Base-by-base conservation (phyloP, 177 flowering plant genomes). In the Tripterygium wilfordii region DNA sequence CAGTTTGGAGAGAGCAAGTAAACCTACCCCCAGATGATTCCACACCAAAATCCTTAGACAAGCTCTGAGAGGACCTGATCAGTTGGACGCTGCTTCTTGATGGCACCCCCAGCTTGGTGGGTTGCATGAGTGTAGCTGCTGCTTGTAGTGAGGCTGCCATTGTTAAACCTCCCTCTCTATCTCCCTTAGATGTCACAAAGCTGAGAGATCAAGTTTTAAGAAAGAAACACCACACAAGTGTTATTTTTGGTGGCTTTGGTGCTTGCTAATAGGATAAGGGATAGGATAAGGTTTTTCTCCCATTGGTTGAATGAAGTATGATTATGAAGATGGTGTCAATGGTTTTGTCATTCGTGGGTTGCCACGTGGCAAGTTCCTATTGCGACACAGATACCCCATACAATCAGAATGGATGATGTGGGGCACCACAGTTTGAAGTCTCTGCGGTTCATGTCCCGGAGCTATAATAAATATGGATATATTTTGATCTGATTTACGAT, bases 141-240 rank as follows among this genome's bases (percentile, higher is more conserved):
- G 94, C 84, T 66, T 88, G 97, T 5, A 85, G 71, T 37, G 96
- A 81, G 31, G 89, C 75, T 12, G 97, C 91, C 97, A 85, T 85
- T 20, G 27, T 57, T 48, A 13, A 15, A 33, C 24, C 9, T 6
- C 0, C 2, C 10, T 13, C 46, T 6, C 2, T n/a, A 13, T 51
- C 37, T 57, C 10, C n/a, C 42, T 16, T 22, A 3, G 5, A 3
- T 14, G 7, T 35, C 14, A 7, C 38, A 5, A 21, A 40, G n/a
- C n/a, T n/a, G n/a, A n/a, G 14, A 40, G 10, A 40, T 15, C 15
- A 3, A 36, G 4, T n/a, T 20, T 12, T 18, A 36, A 10, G 19
- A 3, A 36, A 28, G 20, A 37, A 37, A 36, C 2, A 16, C 23
- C 41, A 28, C 22, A 49, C 16, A n/a, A 17, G 26, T 24, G 57